Percentiles rank a stretch among this genome's conserved stretches.
Evolutionary conservation across 1,139 yeast genomes (phyloP).

Genomic region (Schizosaccharomyces versatilis): DNA sequence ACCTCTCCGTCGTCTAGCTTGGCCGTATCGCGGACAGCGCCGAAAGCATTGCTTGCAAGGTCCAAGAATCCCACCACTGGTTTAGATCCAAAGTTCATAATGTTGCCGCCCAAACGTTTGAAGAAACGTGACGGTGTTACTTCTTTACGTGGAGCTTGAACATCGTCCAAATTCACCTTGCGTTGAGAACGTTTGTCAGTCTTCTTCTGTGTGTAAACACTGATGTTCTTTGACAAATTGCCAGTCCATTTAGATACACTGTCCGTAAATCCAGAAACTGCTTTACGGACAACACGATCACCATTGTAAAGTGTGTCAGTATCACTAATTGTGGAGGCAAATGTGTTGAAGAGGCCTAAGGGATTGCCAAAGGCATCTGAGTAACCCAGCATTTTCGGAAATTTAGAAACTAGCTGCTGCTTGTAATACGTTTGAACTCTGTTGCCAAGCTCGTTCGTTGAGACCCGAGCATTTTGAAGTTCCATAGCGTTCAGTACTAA

Average conservation of each 20-base stretch:
- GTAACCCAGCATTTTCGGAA: conserved; percentile 82
- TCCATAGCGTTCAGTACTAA: conserved; percentile 68
- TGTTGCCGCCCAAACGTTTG: conserved; percentile 83
- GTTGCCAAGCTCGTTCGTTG: conserved; percentile 48
- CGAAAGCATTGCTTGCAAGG: conserved; percentile 77
- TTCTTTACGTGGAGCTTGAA: conserved; percentile 57
- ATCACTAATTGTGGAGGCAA: conserved; percentile 58
- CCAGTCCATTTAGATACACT: conserved; percentile 85
- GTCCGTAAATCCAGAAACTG: conserved; percentile 86
- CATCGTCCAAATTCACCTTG: conserved; percentile 70
- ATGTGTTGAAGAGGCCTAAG: conserved; percentile 78
- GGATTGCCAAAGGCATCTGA: conserved; percentile 95
- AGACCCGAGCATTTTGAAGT: conserved; percentile 74
- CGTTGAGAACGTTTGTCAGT: conserved; percentile 62
- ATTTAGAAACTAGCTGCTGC: conserved; percentile 76
- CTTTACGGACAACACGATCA: conserved; percentile 58
- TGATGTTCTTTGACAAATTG: conserved; percentile 78
- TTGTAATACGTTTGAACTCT: conserved; percentile 70
- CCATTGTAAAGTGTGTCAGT: conserved; percentile 78
- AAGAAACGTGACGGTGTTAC: conserved; percentile 84
- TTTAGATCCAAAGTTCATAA: conserved; percentile 85
- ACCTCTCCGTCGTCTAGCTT: conserved; percentile 67
- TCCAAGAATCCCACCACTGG: conserved; percentile 91
- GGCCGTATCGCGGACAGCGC: conserved; percentile 81
- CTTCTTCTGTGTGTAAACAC: conserved; percentile 73